Evolutionary conservation across 495 filamentous ascomycete genomes (phyloP).

Genomic region (Neurospora africana): DNA sequence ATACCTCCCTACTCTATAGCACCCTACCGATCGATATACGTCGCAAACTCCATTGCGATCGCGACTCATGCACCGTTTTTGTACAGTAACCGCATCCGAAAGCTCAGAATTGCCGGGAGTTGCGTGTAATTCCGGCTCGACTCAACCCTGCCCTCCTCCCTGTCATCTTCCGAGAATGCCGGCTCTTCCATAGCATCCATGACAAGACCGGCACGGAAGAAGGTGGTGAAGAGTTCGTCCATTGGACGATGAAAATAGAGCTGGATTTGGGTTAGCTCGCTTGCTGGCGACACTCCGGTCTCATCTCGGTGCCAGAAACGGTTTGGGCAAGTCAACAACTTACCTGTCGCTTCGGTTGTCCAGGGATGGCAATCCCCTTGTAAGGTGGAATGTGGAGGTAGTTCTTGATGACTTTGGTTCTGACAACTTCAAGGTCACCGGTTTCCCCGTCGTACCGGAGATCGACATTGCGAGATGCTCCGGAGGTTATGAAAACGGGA

Average conservation of each 20-base stretch:
- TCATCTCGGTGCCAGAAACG: not conserved
- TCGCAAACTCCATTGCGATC: not conserved
- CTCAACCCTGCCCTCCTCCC: constrained; percentile 11
- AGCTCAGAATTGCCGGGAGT: constrained; percentile 27
- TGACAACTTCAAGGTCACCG: constrained; percentile 16
- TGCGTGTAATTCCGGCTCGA: constrained; percentile 26
- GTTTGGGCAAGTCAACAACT: constrained; percentile 2
- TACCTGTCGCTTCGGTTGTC: constrained; percentile 24
- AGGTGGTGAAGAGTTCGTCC: constrained; percentile 27
- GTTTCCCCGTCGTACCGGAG: constrained; percentile 10
- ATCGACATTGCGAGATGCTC: constrained; percentile 20
- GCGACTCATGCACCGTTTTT: not conserved
- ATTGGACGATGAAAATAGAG: constrained; percentile 33
- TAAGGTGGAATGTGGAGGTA: constrained; percentile 28
- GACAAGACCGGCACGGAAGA: constrained; percentile 27
- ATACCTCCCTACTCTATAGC: not conserved
- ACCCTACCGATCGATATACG: not conserved
- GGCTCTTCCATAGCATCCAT: constrained; percentile 35
- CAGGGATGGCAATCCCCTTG: constrained; percentile 21
- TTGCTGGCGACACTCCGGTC: not conserved
- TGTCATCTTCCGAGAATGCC: constrained; percentile 21
- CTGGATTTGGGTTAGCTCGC: constrained; percentile 7
- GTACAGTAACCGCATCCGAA: constrained; percentile 17
- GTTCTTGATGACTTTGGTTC: constrained; percentile 18
- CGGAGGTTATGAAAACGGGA: constrained; percentile 34